Base-by-base conservation (phyloP, 73 alveolate species). In the Tetrahymena borealis region DNA sequence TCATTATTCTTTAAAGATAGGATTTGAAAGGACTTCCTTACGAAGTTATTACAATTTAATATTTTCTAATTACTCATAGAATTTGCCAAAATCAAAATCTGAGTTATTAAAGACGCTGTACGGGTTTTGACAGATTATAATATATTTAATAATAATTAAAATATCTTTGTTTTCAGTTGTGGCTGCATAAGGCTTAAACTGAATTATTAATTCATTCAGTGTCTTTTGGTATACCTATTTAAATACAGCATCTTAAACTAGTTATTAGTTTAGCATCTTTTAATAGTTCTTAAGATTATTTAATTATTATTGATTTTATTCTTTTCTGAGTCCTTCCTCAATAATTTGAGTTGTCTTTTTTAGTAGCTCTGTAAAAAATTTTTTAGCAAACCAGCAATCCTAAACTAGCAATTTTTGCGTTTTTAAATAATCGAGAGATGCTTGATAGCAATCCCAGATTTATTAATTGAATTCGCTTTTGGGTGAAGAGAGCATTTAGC, bases 51-150 rank as follows among this genome's bases (percentile, higher is more conserved):
- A 16, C 43, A 36, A 0, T 33, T 79, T 79, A 15, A 79, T 79
- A 7, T 93, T 79, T 39, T 85, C 91, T 20, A 90, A 15, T 40
- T 93, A 38, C 6, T 93, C 95, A 39, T 93, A 93, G 92, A 93
- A 93, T 33, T 11, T 85, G 41, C 95, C 39, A 41, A 93, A 93
- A 8, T 93, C 95, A 93, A 79, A 93, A 39, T 78, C 91, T 5
- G 33, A 39, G 39, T 78, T 43, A 4, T 16, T 39, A 36, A 93
- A 93, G 32, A 93, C 33, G 11, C 38, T 33, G 5, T 92, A 39
- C 0, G 95, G 95, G 91, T 93, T 85, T 35, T 33, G 91, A 90
- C 93, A 78, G 11, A 93, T 90, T 10, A 37, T 4, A 32, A 93
- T 32, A 39, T 39, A 93, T 18, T 39, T 79, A 40, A 79, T 78